Percentiles rank a stretch among this genome's conserved stretches.
Evolutionary conservation across 108 stramenopile genomes (phyloP).

Genomic region (Schizochytrium sp.): DNA sequence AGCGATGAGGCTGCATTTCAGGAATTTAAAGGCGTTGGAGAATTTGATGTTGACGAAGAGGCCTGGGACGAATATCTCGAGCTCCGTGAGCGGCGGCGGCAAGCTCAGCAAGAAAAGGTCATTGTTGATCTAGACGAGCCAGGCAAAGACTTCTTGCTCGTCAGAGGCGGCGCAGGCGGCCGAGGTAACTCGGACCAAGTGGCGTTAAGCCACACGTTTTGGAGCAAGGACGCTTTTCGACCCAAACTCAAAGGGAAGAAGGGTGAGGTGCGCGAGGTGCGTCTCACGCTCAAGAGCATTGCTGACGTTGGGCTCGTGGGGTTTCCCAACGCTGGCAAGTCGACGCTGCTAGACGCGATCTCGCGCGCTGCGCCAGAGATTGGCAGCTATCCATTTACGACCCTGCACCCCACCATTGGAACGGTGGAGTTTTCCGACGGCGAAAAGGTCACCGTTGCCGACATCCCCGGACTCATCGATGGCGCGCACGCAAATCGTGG

Average conservation of each 20-base stretch:
- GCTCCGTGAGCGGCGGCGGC: background rate
- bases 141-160: background rate
- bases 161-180: background rate
- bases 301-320: conserved; percentile 96
- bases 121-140: background rate
- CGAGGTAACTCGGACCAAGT: background rate
- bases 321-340: conserved; percentile 97
- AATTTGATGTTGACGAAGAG: background rate
- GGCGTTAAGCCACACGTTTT: background rate
- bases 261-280: conserved; percentile 40
- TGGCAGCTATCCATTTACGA: conserved; percentile 95
- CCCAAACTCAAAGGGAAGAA: background rate
- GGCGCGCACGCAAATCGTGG: conserved; percentile 86
- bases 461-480: conserved; percentile 90
- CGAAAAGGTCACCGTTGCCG: conserved; percentile 67
- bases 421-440: conserved; percentile 73
- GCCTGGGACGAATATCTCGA: background rate
- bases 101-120: background rate
- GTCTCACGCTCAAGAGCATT: conserved; percentile 84
- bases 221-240: background rate
- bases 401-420: conserved; percentile 85
- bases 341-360: conserved; percentile 71
- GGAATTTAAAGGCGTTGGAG: background rate
- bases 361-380: conserved; percentile 79
- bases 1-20: background rate